A percentile compares a stretch with the other conserved stretches of the same genome.
Evolutionary conservation across 2,329 filamentous ascomycete species (phyloP).

Genomic region (Hortaea sp.): DNA sequence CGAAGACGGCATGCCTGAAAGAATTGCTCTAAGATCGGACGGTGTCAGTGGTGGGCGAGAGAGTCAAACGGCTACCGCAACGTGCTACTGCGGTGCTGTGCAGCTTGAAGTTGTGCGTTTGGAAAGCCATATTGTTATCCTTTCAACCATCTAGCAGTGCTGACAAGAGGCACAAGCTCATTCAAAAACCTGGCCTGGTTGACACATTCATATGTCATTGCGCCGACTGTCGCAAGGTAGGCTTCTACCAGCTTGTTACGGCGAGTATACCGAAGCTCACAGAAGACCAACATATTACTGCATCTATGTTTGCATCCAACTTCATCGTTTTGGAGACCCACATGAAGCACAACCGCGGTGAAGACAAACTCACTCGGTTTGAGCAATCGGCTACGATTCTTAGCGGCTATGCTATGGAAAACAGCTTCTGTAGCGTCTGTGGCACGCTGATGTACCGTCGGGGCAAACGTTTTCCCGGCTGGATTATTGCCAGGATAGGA

Average conservation of each 20-base stretch:
- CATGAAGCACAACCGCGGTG: slow-evolving; percentile 42
- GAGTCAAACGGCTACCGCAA: slow-evolving; percentile 38
- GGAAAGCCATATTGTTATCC: slow-evolving; percentile 10
- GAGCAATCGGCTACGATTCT: slow-evolving; percentile 39
- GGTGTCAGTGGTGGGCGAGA: too few relatives aligned
- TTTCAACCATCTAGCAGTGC: not conserved
- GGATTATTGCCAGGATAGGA: slow-evolving; percentile 45
- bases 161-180: slow-evolving; percentile 20
- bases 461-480: slow-evolving; percentile 34
- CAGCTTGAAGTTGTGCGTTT: slow-evolving; percentile 42
- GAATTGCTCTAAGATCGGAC: too few relatives aligned
- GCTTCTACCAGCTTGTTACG: too few relatives aligned
- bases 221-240: slow-evolving; percentile 36
- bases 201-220: slow-evolving; percentile 51
- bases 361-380: slow-evolving; percentile 40
- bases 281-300: slow-evolving; percentile 33
- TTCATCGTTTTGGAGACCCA: slow-evolving; percentile 40
- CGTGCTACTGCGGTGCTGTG: slow-evolving; percentile 49
- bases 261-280: too few relatives aligned
- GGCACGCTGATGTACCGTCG: slow-evolving; percentile 52
- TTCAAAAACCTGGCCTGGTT: slow-evolving; percentile 35
- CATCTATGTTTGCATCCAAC: slow-evolving; percentile 53
- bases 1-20: too few relatives aligned
- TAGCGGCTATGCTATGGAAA: slow-evolving; percentile 45
- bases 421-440: slow-evolving; percentile 51